Base-by-base conservation (phyloP, 371 early-diverging fungal species). In the Chytridium lagenaria region DNA sequence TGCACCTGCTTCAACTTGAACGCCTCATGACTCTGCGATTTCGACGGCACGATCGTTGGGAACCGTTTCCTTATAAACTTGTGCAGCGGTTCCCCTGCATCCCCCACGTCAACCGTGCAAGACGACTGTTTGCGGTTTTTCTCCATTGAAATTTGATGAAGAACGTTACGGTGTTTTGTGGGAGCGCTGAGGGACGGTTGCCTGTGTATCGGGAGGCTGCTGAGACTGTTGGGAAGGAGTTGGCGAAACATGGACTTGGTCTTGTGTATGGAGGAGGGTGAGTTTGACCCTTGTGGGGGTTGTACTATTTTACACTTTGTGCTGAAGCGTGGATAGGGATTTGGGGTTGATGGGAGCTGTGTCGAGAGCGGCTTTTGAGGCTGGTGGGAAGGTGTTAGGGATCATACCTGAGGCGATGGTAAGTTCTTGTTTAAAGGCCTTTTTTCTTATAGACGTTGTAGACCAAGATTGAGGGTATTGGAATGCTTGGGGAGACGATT, bases 241-340 rank as follows among this genome's bases (percentile, higher is more conserved):
- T 95, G 65, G 90, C 84, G 19, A 77, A 79, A 50, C 78, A 85
- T n/a, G 84, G 86, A 37, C 88, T 90, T 50, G 85, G 86, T 12
- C 83, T 95, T n/a, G 92, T 95, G 16, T 95, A 94, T 80, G 95
- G 95, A 30, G 94, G 94, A 50, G 95, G 95, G 44, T 44, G 44
- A 7, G 44, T 19, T n/a, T 19, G 85, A 85, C 5, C 77, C 80
- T 16, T 66, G 72, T 71, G 61, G 15, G 63, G n/a, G n/a, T 49
- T 49, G 15, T 49, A 49, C 12, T 49, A 12, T 49, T 12, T 49
- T n/a, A 15, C 50, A n/a, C 50, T 15, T n/a, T 12, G n/a, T 15
- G n/a, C 50, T 49, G n/a, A 49, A 12, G 50, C 12, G 50, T 15
- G 50, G 50, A 7, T 44, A 44, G 44, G 19, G 44, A 44, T 44